Evolutionary conservation across 2,329 filamentous ascomycete genomes (phyloP), one percentile per base, ranked within the genome.

Genomic region (Lachnellula willkommii): DNA sequence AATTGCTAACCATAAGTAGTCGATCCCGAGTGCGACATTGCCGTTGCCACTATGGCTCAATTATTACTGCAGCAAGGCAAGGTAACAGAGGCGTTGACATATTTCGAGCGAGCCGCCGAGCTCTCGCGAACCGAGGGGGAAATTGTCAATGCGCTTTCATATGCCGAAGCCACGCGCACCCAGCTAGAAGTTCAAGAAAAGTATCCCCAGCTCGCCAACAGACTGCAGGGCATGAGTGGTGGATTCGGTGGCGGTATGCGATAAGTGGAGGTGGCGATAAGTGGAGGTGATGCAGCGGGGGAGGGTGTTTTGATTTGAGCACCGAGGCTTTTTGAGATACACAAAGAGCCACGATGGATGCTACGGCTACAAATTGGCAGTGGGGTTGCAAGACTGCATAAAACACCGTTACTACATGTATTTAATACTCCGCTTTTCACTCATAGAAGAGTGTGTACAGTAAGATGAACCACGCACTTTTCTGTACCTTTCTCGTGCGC

Each of bases 21-120:
- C 71, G 94, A 99, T 69, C 94, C 94, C 26, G 94, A 99, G 73
- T 99, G 94, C 71, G 94, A 99, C 69, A 99, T 99, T 69, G 94
- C 94, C 43, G 94, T 99, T 43, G 94, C 94, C 52, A 99, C 94
- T 53, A 96, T 99, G 90, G 94, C 94, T 11, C 94, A 99, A 75
- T 84, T 99, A 43, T 85, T 99, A 52, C 83, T 99, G 37, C 94
- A 99, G 74, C 94, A 97, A 78, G 94, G 94, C 73, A 96, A 96
- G 77, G 93, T 99, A 56, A 89, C 88, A 37, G 90, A 96, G 61
- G 94, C 94, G 0, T 84, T 99, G 63, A 90, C 88, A 74, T 97
- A 97, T 79, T 99, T 99, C 71, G 92, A 97, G 79, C 88, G 90
- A 59, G 94, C 94, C 2, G 94, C 93, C 28, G 92, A 97, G 75